Evolutionary conservation across 768 basidiomycete genomes (phyloP).

Genomic region (Hemileccinum rubropunctum): DNA sequence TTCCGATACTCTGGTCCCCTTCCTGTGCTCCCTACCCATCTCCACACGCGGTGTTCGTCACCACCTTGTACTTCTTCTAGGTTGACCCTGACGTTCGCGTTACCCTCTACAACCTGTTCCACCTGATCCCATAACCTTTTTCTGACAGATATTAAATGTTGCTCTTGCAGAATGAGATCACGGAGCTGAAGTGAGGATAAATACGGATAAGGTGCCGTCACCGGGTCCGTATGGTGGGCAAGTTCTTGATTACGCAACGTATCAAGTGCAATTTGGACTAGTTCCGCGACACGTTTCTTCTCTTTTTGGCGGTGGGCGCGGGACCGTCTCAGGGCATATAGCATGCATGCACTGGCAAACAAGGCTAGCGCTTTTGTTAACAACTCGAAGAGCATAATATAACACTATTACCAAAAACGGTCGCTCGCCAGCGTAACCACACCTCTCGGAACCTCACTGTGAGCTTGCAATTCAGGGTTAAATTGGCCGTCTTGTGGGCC

Average conservation of each 20-base stretch:
- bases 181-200: slow-evolving; percentile 85
- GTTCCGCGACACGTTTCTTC: slow-evolving; percentile 60
- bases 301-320: slow-evolving; percentile 56
- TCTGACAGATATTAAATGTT: slow-evolving; percentile 67
- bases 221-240: slow-evolving; percentile 78
- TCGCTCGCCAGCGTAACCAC: slow-evolving; percentile 67
- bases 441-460: slow-evolving; percentile 63
- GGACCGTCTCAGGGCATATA: slow-evolving; percentile 24
- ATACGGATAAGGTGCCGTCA: slow-evolving; percentile 69
- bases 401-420: slow-evolving; percentile 53
- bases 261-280: slow-evolving; percentile 79
- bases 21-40: slow-evolving; percentile 71
- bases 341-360: slow-evolving; percentile 16
- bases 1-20: slow-evolving; percentile 34
- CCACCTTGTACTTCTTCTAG: slow-evolving; percentile 82
- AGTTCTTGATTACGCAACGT: slow-evolving; percentile 80
- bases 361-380: slow-evolving; percentile 29
- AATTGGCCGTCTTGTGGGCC: slow-evolving; percentile 66
- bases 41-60: slow-evolving; percentile 88
- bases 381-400: slow-evolving; percentile 4
- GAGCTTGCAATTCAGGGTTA: slow-evolving; percentile 64
- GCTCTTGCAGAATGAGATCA: slow-evolving; percentile 78
- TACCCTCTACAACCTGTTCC: slow-evolving; percentile 82
- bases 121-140: slow-evolving; percentile 78
- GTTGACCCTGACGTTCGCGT: slow-evolving; percentile 85